A percentile compares a stretch with the other conserved stretches of the same genome.
Conservation (phyloP, 225 moss, liverwort and hornwort genomes). For the Sphagnum tenellum region DNA sequence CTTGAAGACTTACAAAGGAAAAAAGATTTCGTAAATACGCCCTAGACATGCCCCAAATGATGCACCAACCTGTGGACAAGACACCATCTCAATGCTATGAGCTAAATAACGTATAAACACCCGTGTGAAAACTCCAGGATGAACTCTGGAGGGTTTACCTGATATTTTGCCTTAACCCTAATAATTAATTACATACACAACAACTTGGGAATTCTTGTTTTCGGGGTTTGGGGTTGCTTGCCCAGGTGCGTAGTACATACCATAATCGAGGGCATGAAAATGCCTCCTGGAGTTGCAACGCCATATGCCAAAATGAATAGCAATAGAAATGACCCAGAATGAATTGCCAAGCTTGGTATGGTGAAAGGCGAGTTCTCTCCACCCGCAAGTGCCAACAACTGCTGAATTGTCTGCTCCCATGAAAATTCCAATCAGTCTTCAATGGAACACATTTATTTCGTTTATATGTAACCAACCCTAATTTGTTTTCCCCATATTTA, state of each 20-base stretch:
- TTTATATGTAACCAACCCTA: no score
- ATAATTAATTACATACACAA: no score
- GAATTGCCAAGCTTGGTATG: slow-evolving; percentile 42
- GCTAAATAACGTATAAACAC: no score
- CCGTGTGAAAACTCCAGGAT: no score
- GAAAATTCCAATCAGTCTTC: not conserved
- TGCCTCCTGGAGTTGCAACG: slow-evolving; percentile 84
- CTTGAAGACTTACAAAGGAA: slow-evolving; percentile 37
- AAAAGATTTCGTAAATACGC: slow-evolving; percentile 13
- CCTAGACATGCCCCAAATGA: slow-evolving; percentile 62
- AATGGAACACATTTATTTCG: no score
- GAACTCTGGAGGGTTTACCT: no score
- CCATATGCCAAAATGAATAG: slow-evolving; percentile 77
- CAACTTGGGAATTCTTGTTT: no score
- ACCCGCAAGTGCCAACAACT: slow-evolving; percentile 43
- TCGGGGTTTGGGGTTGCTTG: no score
- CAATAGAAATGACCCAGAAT: slow-evolving; percentile 61
- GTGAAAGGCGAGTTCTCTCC: slow-evolving; percentile 38
- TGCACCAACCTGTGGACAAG: slow-evolving; percentile 47
- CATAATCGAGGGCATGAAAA: slow-evolving; percentile 88
- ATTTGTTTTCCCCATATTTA: no score
- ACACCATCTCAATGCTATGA: no score
- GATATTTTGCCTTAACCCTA: no score
- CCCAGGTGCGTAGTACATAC: slow-evolving; percentile 11
- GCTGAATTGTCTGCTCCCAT: slow-evolving; percentile 62